Base-by-base conservation (phyloP, 1,284 basidiomycete genomes). In the Phellopilus nigrolimitatus region DNA sequence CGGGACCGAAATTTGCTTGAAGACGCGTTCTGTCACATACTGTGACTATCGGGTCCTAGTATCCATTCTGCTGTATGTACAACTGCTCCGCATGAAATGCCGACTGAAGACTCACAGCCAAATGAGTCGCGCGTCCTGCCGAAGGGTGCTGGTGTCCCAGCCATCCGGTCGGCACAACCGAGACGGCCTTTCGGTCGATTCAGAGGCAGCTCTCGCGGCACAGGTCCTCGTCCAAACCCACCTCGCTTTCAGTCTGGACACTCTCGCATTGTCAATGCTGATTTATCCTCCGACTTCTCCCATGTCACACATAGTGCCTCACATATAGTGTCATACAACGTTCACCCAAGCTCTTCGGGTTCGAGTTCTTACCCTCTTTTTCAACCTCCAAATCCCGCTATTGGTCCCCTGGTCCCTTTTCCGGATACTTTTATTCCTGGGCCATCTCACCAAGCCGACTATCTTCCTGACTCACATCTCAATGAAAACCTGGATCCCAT, bases 101-200 rank as follows among this genome's bases (percentile, higher is more conserved):
- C 17, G 15, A 62, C 62, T 52, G 73, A 75, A 58, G 72, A 75
- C 57, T 54, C 58, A 1, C 73, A 74, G 46, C 71, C 71, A n/a
- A 74, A 73, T 54, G 70, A 74, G 57, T 44, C 63, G 5, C 69
- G 70, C 36, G 59, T 65, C 44, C 50, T 65, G 27, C 63, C 66
- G 38, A 72, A 73, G 54, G 71, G 71, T 0, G 60, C 50, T 13
- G 53, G 62, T 1, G 24, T 74, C 1, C 72, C 72, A 2, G 53
- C 53, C 13, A 64, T 74, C 24, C 63, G 60, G 15, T 9, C 13
- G 3, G 19, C 40, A 3, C 8, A 42, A 15, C 34, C 34, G 19
- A 42, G 24, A 24, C 40, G 31, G 31, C 40, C 10, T 15, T 17
- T 37, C 34, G n/a, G 34, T 37, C 19, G 10, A n/a, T 37, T 15